These are phyloP conservation scores for Talaromyces funiculosus DNA, from an alignment of 2,329 filamentous ascomycete species.

Conservation along the genomic window DNA sequence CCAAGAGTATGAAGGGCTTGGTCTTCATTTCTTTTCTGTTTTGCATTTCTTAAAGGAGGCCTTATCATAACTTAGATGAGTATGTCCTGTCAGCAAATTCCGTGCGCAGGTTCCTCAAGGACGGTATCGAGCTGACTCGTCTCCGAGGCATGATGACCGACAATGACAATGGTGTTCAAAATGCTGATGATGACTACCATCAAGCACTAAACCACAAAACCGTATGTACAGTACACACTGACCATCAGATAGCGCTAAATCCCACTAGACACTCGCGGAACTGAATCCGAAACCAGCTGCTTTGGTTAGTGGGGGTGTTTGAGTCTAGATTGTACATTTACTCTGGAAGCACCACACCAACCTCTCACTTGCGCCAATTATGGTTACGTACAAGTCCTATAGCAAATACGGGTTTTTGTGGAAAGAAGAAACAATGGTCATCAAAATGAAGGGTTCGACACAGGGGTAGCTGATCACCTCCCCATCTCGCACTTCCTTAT, in stretches of 20 bases:
- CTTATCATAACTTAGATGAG: background rate
- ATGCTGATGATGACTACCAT: background rate
- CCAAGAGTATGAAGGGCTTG: background rate
- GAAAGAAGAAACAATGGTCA: background rate
- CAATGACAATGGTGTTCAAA: background rate
- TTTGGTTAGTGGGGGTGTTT: background rate
- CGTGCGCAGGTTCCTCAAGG: background rate
- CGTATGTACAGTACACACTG: background rate
- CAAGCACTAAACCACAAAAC: background rate
- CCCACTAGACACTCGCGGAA: background rate
- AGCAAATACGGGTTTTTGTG: background rate
- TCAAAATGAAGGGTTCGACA: background rate
- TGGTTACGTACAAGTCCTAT: background rate
- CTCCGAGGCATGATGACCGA: background rate
- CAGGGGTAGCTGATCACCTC: slow-evolving; percentile 1
- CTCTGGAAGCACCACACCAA: background rate
- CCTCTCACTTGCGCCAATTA: background rate
- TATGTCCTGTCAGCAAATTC: background rate
- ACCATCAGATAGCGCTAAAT: background rate
- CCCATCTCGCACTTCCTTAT: background rate
- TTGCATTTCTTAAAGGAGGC: background rate
- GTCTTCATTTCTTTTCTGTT: background rate
- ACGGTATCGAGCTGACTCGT: background rate
- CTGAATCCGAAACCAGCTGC: background rate
- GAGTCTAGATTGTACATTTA: slow-evolving; percentile 1